A percentile compares a stretch with the other conserved stretches of the same genome.
phyloP scores from a whole-genome alignment of 345 rosid species.

The Ceriops zippeliana region DNA sequence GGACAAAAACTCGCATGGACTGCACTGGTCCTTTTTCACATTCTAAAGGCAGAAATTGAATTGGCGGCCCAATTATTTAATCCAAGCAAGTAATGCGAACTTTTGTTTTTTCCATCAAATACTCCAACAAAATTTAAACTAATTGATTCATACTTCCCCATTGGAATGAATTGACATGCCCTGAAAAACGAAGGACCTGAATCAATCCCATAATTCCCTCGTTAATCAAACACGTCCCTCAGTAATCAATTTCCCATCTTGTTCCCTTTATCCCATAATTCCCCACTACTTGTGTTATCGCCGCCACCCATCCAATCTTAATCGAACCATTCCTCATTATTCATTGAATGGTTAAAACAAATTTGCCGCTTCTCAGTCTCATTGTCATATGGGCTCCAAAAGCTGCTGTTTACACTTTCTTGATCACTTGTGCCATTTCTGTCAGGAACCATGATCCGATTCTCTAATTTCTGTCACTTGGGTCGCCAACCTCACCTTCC shows the following conservation, averaged over 20 bases:
- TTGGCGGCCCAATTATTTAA: no score
- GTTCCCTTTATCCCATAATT: slow-evolving; percentile 21
- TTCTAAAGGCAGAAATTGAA: no score
- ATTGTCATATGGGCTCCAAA: slow-evolving; percentile 26
- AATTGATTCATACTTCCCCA: no score
- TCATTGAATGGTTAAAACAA: slow-evolving; percentile 20
- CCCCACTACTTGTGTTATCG: slow-evolving; percentile 9
- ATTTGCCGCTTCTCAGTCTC: slow-evolving; percentile 25
- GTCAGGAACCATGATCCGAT: slow-evolving; percentile 11
- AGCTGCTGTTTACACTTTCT: slow-evolving; percentile 20
- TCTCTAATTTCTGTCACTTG: slow-evolving; percentile 7
- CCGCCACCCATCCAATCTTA: slow-evolving; percentile 31
- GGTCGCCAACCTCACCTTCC: slow-evolving; percentile 7
- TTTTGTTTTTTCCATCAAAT: no score
- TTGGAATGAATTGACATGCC: no score
- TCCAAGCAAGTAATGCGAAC: no score
- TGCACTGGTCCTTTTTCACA: no score
- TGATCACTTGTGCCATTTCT: slow-evolving; percentile 18
- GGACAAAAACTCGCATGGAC: no score
- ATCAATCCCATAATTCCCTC: no score
- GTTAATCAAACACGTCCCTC: no score
- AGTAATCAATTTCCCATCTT: not conserved
- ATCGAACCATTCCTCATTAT: slow-evolving; percentile 35
- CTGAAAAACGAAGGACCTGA: no score
- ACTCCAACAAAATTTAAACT: no score